These are phyloP conservation scores for Globisporangium polare DNA, from an alignment of 352 stramenopile species.

Conservation along the genomic window DNA sequence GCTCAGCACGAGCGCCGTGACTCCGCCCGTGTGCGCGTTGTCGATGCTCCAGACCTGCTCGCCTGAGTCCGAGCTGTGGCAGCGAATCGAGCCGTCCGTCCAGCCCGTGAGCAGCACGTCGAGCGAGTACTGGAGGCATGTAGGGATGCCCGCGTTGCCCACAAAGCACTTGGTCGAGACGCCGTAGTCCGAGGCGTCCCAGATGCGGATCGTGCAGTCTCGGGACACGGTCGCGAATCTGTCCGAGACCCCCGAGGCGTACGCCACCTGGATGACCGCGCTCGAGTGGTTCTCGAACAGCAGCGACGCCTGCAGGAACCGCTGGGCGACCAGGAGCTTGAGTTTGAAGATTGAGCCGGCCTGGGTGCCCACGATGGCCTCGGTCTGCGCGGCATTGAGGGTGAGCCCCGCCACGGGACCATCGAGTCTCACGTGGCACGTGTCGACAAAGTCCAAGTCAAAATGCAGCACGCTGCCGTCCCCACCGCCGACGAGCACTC, in stretches of 20 bases:
- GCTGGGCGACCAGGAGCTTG: conserved; percentile 20
- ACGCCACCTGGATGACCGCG: conserved; percentile 75
- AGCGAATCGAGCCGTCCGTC: conserved; percentile 87
- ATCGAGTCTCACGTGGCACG: conserved; percentile 60
- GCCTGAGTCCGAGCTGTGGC: conserved; percentile 84
- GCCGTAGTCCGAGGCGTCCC: conserved; percentile 88
- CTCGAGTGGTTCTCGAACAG: conserved; percentile 84
- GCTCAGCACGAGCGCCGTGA: conserved; percentile 87
- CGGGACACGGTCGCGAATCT: conserved; percentile 86
- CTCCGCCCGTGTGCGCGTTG: conserved; percentile 85
- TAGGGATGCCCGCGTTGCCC: conserved; percentile 55
- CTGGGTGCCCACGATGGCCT: conserved; percentile 73
- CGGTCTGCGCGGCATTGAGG: conserved; percentile 56
- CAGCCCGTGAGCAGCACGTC: conserved; percentile 89
- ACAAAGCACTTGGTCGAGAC: conserved; percentile 53
- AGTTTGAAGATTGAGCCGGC: conserved; percentile 77
- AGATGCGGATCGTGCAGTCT: conserved; percentile 88
- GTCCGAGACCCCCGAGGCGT: conserved; percentile 74
- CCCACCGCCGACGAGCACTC: conserved; percentile 74
- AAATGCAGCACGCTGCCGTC: conserved; percentile 86
- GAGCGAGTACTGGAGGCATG: conserved; percentile 80
- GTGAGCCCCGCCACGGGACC: conserved; percentile 52
- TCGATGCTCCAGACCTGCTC: conserved; percentile 86
- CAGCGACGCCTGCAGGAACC: conserved; percentile 26
- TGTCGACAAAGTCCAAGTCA: conserved; percentile 68